Percentiles rank a stretch among this genome's conserved stretches.
Evolutionary conservation across 257 asterid species (phyloP).

Genomic region (Leonotis leonurus): DNA sequence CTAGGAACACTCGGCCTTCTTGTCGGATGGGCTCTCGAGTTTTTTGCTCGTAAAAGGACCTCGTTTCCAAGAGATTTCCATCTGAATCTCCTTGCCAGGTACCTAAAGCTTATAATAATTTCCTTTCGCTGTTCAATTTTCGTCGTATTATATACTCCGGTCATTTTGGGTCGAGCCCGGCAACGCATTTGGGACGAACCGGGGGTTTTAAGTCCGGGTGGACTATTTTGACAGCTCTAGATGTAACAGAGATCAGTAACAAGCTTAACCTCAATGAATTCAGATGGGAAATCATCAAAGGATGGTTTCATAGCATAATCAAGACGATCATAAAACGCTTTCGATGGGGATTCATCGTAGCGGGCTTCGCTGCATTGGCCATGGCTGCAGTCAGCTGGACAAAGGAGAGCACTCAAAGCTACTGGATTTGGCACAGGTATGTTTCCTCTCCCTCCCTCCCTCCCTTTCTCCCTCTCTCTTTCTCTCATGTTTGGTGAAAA

Average conservation of each 20-base stretch:
- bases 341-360: constrained; percentile 64
- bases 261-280: constrained; percentile 1
- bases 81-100: constrained; percentile 63
- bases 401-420: constrained; percentile 62
- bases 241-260: no score
- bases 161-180: not conserved
- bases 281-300: constrained; percentile 62
- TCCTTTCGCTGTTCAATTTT: not conserved
- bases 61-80: constrained; percentile 38
- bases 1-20: constrained; percentile 72
- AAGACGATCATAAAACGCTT: constrained; percentile 54
- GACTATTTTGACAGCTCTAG: no score
- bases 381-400: constrained; percentile 90
- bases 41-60: constrained; percentile 46
- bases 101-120: not conserved
- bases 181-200: no score
- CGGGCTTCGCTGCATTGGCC: constrained; percentile 57
- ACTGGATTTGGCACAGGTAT: constrained; percentile 99
- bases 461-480: not conserved
- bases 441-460: not conserved
- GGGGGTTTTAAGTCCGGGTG: no score
- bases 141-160: no score
- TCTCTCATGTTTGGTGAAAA: constrained; percentile 19
- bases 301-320: constrained; percentile 42
- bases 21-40: constrained; percentile 70